Evolutionary conservation across 257 asterid genomes (phyloP).

Genomic region (Solanum pennellii): DNA sequence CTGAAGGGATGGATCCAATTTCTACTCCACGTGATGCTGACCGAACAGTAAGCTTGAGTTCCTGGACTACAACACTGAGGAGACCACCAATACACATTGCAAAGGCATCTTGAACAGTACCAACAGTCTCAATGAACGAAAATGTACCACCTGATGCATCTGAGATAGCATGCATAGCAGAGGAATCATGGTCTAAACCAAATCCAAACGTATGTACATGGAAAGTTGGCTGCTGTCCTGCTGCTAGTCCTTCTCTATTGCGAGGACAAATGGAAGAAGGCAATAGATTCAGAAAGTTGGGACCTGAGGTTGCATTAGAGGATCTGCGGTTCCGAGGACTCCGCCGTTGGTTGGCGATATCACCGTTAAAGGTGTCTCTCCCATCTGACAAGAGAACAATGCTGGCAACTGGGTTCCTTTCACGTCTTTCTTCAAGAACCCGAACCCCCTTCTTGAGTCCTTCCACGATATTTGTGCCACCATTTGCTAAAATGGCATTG

Average conservation of each 20-base stretch:
- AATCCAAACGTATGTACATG: conserved; percentile 36
- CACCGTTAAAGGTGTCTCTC: conserved; percentile 6
- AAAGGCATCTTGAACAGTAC: conserved; percentile 31
- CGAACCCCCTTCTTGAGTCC: conserved; percentile 20
- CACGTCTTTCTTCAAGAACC: conserved; percentile 19
- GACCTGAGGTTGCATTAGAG: background rate
- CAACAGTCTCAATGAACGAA: conserved; percentile 28
- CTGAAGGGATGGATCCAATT: conserved; percentile 20
- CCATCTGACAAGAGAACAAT: conserved; percentile 38
- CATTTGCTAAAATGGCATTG: conserved; percentile 4
- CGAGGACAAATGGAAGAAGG: conserved; percentile 17
- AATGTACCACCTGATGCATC: conserved; percentile 43
- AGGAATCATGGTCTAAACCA: conserved; percentile 33
- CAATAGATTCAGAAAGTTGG: conserved; percentile 4
- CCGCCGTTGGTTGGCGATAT: background rate
- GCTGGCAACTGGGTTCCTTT: conserved; percentile 19
- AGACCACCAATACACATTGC: conserved; percentile 41
- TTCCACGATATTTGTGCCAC: conserved; percentile 21
- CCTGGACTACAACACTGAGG: conserved; percentile 29
- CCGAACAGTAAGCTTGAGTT: conserved; percentile 12
- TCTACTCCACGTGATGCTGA: conserved; percentile 21
- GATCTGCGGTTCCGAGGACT: background rate
- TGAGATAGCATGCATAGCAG: conserved; percentile 28
- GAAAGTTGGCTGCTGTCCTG: background rate
- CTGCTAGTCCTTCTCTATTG: background rate